Evolutionary conservation across 345 rosid species (phyloP).

Genomic region (Brassica nigra): DNA sequence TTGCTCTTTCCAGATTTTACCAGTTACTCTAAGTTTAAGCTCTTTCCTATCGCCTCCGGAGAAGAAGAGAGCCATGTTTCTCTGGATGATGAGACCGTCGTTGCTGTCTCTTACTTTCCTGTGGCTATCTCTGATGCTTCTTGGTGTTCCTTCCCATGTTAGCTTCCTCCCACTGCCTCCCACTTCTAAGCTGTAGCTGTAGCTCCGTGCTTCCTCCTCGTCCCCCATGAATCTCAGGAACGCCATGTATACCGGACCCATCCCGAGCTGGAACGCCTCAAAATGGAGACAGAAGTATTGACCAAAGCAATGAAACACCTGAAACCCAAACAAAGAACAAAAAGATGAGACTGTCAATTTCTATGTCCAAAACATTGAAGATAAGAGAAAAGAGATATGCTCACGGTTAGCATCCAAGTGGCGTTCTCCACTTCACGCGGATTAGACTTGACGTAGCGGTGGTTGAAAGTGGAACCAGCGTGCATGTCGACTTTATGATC

Average conservation of each 20-base stretch:
- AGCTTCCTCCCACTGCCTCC: constrained; percentile 93
- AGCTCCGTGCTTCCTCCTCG: constrained; percentile 81
- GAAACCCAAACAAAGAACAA: neutral
- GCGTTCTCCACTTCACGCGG: constrained; percentile 88
- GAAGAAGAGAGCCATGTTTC: constrained; percentile 96
- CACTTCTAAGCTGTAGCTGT: constrained; percentile 90
- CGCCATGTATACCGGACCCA: constrained; percentile 99
- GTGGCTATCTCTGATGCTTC: constrained; percentile 90
- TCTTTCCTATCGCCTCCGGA: constrained; percentile 97
- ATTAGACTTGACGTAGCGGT: constrained; percentile 78
- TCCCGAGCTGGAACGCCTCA: constrained; percentile 95
- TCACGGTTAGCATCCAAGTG: constrained; percentile 71
- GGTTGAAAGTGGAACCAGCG: constrained; percentile 75
- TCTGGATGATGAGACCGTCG: constrained; percentile 87
- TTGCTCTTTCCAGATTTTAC: constrained; percentile 97
- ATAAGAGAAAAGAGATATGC: constrained; percentile 15
- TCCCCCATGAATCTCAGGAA: constrained; percentile 98
- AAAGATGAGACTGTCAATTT: neutral
- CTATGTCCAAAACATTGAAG: neutral
- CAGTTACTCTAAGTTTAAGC: constrained; percentile 86
- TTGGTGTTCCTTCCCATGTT: constrained; percentile 95
- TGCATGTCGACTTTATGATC: constrained; percentile 90
- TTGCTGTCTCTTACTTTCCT: constrained; percentile 95
- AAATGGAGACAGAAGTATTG: constrained; percentile 97
- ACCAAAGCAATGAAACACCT: constrained; percentile 98